Evolutionary conservation across 352 stramenopile species (phyloP), one percentile per base, ranked within the genome.

Genomic region (Pythium folliculosum): DNA sequence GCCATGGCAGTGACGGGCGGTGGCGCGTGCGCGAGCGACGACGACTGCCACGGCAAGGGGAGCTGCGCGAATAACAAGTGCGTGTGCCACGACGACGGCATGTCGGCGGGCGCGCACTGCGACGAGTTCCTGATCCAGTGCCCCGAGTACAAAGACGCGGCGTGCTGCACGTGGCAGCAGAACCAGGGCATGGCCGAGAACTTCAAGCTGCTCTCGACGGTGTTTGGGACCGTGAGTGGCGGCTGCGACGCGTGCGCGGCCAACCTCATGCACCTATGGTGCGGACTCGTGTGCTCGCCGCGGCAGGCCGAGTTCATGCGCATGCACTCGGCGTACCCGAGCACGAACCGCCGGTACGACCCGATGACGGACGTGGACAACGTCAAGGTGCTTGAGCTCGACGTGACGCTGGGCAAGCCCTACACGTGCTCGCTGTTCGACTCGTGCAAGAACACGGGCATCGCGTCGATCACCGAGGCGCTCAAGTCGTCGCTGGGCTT

Each of bases 131-230:
- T 77, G 51, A 88, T 95, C 64, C 87, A 96, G 61, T 97, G 90
- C 60, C 90, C 90, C n/a, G 84, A 89, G 44, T 96, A 96, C 74
- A 78, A 78, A 43, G 74, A 83, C 56, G 61, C 71, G 0, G 86
- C 88, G 6, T 97, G 90, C 70, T 97, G 90, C 71, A 91, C 86
- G 53, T 97, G 90, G 90, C 87, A 97, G 70, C 90, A 97, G 75
- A 97, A 97, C 67, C 86, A 92, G 53, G 87, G 77, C 1, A 79
- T 97, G 68, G 90, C 88, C 32, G 77, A 94, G 67, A 96, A 96
- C 69, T 95, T 95, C 62, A 86, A 90, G 75, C 68, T 95, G 13
- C 32, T 95, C 17, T 77, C 80, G 44, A 81, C 64, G 25, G 74
- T 92, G 25, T 95, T 95, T 69, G 84, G 78, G 59, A 89, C 90